These are phyloP conservation scores for Umbelopsis isabellina DNA, from an alignment of 192 early-diverging fungal species.

Conservation along the genomic window DNA sequence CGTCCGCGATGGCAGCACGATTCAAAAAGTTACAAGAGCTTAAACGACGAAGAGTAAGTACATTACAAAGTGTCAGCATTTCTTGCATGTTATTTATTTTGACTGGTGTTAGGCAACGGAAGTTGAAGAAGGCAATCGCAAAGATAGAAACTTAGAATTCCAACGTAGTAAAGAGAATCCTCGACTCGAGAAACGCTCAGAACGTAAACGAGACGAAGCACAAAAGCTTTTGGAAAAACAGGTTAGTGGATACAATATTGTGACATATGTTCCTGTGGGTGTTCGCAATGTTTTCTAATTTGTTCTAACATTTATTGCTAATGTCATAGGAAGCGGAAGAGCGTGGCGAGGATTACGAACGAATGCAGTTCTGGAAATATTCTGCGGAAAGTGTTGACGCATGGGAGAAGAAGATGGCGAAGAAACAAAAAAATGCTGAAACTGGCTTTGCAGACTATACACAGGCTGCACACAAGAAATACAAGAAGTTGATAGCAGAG, in stretches of 20 bases:
- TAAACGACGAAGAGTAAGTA: conserved; percentile 48
- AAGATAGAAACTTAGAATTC: conserved; percentile 76
- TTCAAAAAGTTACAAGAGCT: conserved; percentile 50
- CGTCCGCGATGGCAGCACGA: conserved; percentile 36
- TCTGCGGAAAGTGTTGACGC: conserved; percentile 84
- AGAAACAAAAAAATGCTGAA: conserved; percentile 66
- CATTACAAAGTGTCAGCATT: neutral
- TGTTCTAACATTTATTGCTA: neutral
- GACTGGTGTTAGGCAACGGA: conserved; percentile 32
- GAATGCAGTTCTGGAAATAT: conserved; percentile 81
- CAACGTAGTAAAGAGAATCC: conserved; percentile 73
- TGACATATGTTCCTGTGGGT: neutral
- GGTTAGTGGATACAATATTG: conserved; percentile 26
- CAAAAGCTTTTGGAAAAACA: conserved; percentile 67
- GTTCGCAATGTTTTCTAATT: neutral
- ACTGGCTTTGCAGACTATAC: conserved; percentile 88
- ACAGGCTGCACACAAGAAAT: conserved; percentile 89
- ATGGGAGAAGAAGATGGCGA: conserved; percentile 82
- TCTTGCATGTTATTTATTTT: neutral
- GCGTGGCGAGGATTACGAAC: conserved; percentile 82
- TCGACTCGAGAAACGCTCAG: conserved; percentile 60
- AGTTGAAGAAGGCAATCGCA: conserved; percentile 68
- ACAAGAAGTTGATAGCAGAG: conserved; percentile 74
- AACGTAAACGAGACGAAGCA: conserved; percentile 74
- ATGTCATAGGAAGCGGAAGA: conserved; percentile 58